These are phyloP conservation scores for Solanum virginianum DNA, from an alignment of 257 asterid genomes.

Conservation along the genomic window DNA sequence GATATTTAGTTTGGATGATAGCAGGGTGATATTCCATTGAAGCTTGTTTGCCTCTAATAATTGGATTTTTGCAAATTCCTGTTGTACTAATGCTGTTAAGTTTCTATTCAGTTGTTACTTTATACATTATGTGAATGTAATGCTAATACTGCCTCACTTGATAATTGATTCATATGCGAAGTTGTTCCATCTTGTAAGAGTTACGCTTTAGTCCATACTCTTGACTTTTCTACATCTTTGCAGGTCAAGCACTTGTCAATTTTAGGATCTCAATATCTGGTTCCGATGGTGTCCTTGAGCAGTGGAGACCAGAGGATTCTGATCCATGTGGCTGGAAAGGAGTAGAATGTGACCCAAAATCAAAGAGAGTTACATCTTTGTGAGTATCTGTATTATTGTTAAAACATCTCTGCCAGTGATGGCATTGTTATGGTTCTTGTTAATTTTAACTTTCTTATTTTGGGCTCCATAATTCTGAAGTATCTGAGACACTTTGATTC, in stretches of 20 bases:
- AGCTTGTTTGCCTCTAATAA: neutral
- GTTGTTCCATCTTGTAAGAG: neutral
- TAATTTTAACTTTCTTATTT: neutral
- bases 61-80: neutral
- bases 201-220: neutral
- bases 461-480: neutral
- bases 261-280: conserved; percentile 1
- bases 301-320: conserved; percentile 10
- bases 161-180: neutral
- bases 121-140: neutral
- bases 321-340: conserved; percentile 10
- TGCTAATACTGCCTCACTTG: neutral
- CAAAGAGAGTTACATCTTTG: conserved; percentile 7
- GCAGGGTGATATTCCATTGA: neutral
- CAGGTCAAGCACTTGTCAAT: conserved; percentile 4
- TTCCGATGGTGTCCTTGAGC: neutral
- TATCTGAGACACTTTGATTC: neutral
- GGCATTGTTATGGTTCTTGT: neutral
- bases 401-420: neutral
- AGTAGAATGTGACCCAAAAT: conserved; percentile 3
- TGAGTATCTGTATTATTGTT: neutral
- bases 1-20: neutral
- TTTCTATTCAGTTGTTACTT: neutral
- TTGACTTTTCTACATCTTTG: neutral
- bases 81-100: neutral